Base-by-base conservation (phyloP, 441 rosid species). In the Populus hybrid region DNA sequence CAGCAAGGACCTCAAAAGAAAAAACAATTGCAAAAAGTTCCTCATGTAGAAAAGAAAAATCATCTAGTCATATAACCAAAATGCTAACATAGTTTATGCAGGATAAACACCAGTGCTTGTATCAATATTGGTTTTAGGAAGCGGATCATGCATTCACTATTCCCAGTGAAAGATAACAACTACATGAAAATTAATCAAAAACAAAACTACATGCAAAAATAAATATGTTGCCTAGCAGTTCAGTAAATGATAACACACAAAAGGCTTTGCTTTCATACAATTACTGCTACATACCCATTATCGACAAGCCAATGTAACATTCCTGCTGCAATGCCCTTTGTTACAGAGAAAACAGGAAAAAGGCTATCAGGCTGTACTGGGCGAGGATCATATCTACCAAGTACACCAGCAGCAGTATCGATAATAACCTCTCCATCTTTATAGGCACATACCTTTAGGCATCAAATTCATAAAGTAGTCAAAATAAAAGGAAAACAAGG, bases 331-430 rank as follows among this genome's bases (percentile, higher is more conserved):
- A 28, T 28, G 30, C 30, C 30, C 30, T 28, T 28, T 28, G 30
- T 28, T 28, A 28, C 30, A 28, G 30, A 28, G 30, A 28, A 28
- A 28, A 28, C 30, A 28, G 30, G 30, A 28, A 28, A 28, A 28
- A 28, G 30, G 4, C 30, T 28, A 28, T 28, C 30, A 28, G 30
- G 30, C 30, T 28, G 30, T 28, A 28, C 30, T 28, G 30, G 30
- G 30, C 30, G 30, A 28, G 30, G 30, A 28, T 28, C 30, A 28
- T 28, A 28, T 28, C 88, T 91, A 72, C 98, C 98, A 73, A 94
- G 97, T 40, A 91, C 89, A 82, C 99, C 99, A 79, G 99, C 98
- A 65, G 99, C 92, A 74, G 99, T 92, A 89, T 96, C 99, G 81
- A 96, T 91, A 74, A 96, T 85, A 64, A 96, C 97, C 84, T 91